phyloP scores from a whole-genome alignment of 371 early-diverging fungal genomes.

The Mucor sp. region DNA sequence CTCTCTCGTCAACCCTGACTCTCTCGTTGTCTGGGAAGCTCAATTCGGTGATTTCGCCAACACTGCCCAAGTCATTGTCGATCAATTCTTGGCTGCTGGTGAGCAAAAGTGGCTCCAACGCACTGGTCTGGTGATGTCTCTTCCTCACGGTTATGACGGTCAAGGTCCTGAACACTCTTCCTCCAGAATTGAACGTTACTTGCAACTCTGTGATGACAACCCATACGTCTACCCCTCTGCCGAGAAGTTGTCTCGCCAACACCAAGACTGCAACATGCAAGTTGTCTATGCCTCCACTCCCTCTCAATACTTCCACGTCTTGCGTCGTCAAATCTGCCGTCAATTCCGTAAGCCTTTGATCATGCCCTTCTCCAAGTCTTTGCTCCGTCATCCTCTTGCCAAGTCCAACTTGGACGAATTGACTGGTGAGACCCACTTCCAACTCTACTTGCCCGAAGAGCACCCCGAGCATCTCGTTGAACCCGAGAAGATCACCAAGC shows the following conservation, averaged over 20 bases:
- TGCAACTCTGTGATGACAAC: conserved; percentile 94
- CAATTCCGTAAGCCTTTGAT: conserved; percentile 96
- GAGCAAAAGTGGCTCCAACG: conserved; percentile 98
- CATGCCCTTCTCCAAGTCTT: conserved; percentile 87
- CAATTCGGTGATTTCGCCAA: conserved; percentile 99
- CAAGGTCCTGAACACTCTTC: conserved; percentile 98
- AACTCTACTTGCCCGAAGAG: conserved; percentile 88
- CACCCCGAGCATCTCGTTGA: conserved; percentile 76
- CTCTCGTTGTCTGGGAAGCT: conserved; percentile 96
- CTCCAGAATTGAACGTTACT: conserved; percentile 92
- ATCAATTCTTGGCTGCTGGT: conserved; percentile 94
- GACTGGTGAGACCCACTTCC: conserved; percentile 82
- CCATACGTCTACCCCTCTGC: conserved; percentile 83
- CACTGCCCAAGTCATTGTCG: conserved; percentile 95
- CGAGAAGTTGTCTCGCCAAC: conserved; percentile 83
- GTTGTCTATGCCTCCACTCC: conserved; percentile 95
- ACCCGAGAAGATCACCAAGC: conserved; percentile 80
- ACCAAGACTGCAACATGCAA: conserved; percentile 98
- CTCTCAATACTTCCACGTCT: conserved; percentile 94
- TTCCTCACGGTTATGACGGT: conserved; percentile 98
- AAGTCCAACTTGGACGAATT: conserved; percentile 84
- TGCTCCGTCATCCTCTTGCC: conserved; percentile 93
- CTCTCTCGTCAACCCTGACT: conserved; percentile 91
- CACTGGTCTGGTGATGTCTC: conserved; percentile 86
- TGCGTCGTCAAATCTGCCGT: conserved; percentile 95